A percentile compares a stretch with the other conserved stretches of the same genome.
Evolutionary conservation across 2,329 filamentous ascomycete genomes (phyloP).

Genomic region (Colletotrichum simmondsii): DNA sequence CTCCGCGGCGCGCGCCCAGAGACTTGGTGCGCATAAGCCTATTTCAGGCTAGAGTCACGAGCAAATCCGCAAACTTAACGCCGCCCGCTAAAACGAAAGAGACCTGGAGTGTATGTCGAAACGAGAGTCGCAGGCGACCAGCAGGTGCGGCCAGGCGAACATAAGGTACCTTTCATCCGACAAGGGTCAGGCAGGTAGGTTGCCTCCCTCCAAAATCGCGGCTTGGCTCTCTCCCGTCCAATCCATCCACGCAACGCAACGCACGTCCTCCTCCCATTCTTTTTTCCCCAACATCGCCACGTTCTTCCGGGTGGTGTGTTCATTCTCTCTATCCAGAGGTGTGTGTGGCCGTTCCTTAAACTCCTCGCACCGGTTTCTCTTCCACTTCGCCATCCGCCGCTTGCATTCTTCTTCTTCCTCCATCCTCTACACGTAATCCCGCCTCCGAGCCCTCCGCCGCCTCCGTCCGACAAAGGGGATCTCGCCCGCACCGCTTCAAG

Average conservation of each 20-base stretch:
- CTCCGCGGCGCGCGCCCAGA: slow-evolving; percentile 22
- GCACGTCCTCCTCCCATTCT: neutral
- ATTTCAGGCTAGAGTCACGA: slow-evolving; percentile 34
- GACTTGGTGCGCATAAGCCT: slow-evolving; percentile 27
- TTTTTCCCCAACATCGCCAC: slow-evolving; percentile 24
- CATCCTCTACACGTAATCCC: neutral
- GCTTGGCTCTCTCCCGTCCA: slow-evolving; percentile 29
- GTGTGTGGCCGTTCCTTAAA: neutral
- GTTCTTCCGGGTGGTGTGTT: slow-evolving; percentile 16
- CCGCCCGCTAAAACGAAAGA: slow-evolving; percentile 13
- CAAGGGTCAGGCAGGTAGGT: slow-evolving; percentile 9
- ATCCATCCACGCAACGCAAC: slow-evolving; percentile 15
- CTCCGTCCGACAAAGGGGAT: neutral
- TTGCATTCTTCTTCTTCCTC: neutral
- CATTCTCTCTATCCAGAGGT: neutral
- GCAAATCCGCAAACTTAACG: slow-evolving; percentile 27
- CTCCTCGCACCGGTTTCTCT: neutral
- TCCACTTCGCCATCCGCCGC: neutral
- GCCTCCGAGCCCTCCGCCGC: neutral
- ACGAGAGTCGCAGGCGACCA: neutral
- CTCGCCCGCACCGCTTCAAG: neutral
- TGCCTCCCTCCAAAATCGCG: slow-evolving; percentile 16
- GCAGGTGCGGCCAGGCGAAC: neutral
- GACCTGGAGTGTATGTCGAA: neutral
- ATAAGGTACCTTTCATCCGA: neutral